A percentile compares a stretch with the other conserved stretches of the same genome.
These are phyloP conservation scores for Musa schizocarpa DNA, from an alignment of 176 grass and related monocot species.

Conservation along the genomic window DNA sequence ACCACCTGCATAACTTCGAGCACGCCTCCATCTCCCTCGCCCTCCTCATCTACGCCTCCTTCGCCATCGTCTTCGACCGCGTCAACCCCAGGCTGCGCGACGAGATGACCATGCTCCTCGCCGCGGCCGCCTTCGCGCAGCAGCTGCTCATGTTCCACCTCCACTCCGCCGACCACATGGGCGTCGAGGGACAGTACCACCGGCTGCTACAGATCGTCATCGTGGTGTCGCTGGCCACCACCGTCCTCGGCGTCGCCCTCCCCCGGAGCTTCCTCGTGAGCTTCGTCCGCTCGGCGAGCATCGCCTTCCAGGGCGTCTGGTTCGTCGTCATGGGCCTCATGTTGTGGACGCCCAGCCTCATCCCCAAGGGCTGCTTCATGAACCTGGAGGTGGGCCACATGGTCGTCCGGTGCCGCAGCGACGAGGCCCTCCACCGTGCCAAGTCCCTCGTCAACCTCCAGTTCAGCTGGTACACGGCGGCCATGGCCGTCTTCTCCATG, in stretches of 20 bases:
- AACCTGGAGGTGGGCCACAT: constrained; percentile 64
- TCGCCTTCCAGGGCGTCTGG: constrained; percentile 78
- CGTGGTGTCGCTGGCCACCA: constrained; percentile 53
- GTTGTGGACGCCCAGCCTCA: constrained; percentile 70
- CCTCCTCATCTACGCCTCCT: constrained; percentile 40
- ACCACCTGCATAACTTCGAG: constrained; percentile 65
- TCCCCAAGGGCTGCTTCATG: constrained; percentile 74
- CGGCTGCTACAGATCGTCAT: constrained; percentile 67
- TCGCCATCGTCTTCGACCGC: constrained; percentile 15
- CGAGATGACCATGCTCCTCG: constrained; percentile 4
- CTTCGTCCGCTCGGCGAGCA: constrained; percentile 58
- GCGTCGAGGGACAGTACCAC: constrained; percentile 84
- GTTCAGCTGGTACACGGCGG: constrained; percentile 82
- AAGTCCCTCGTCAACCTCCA: constrained; percentile 88
- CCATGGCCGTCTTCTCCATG: constrained; percentile 43
- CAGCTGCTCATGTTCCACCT: constrained; percentile 12
- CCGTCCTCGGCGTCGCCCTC: constrained; percentile 42
- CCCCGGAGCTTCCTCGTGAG: constrained; percentile 51
- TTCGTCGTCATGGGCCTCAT: constrained; percentile 79
- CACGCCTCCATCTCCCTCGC: constrained; percentile 49
- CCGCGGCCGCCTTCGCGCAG: constrained; percentile 8
- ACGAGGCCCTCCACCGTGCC: constrained; percentile 46
- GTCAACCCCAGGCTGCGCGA: background rate
- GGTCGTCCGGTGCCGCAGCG: constrained; percentile 58
- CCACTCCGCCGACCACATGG: constrained; percentile 47